Conservation (phyloP, 805 yeast genomes). For the Wickerhamiella occidentalis region DNA sequence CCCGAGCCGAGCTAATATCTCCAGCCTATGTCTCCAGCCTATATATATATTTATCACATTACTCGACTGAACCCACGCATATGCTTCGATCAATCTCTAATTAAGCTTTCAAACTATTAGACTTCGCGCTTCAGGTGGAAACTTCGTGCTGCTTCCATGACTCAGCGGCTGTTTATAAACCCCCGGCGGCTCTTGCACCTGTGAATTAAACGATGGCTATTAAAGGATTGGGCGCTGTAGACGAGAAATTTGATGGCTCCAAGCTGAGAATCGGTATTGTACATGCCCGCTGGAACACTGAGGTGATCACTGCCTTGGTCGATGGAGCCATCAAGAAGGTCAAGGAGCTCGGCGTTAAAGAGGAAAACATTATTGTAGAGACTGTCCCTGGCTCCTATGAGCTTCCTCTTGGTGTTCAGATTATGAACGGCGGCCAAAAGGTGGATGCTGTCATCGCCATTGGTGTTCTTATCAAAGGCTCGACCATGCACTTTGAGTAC, state of each 20-base stretch:
- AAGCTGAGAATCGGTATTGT: conserved; percentile 66
- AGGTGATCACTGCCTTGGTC: conserved; percentile 66
- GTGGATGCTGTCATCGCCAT: conserved; percentile 85
- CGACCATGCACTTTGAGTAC: conserved; percentile 97
- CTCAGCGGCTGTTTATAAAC: background rate
- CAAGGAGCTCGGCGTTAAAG: conserved; percentile 52
- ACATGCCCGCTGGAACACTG: conserved; percentile 90
- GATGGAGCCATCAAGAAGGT: conserved; percentile 59
- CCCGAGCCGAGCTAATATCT: no score
- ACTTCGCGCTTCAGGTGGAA: background rate
- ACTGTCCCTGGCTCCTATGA: conserved; percentile 94
- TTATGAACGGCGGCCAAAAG: conserved; percentile 20
- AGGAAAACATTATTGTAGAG: conserved; percentile 66
- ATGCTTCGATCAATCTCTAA: no score
- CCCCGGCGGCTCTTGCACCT: background rate
- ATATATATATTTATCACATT: no score
- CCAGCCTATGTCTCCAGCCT: background rate
- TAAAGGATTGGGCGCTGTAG: conserved; percentile 66
- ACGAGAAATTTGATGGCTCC: conserved; percentile 50
- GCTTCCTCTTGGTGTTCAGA: conserved; percentile 68
- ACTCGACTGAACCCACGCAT: no score
- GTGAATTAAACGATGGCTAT: conserved; percentile 26
- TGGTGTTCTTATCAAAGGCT: conserved; percentile 90
- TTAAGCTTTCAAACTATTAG: background rate
- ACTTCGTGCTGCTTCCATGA: background rate